Evolutionary conservation across 306 rosid species (phyloP), one percentile per base, ranked within the genome.

Genomic region (Clitoria ternatea): DNA sequence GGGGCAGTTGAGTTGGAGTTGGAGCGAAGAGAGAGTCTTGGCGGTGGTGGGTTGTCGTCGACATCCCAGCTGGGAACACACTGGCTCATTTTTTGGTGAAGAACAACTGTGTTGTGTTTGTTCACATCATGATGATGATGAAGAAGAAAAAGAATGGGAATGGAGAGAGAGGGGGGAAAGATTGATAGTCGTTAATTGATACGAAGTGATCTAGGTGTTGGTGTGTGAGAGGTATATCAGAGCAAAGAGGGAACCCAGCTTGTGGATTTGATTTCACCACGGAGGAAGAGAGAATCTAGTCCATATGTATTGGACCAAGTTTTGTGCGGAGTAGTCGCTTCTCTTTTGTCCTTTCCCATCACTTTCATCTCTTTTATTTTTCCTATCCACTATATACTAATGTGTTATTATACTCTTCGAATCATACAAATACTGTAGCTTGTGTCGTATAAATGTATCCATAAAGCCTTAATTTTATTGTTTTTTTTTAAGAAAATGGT

Each of bases 61-160:
- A 85, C 43, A 66, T 85, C 96, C 98, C 94, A 85, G 63, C 90
- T 84, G 3, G 97, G 98, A 67, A 94, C 98, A 33, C 98, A 83
- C 86, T 84, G 96, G 36, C 89, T 91, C 98, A 91, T 90, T 73
- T 90, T 75, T 81, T 45, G 10, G 0, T 27, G 18, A 71, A 44
- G 74, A 69, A 40, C 1, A 35, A 48, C 11, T 14, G 44, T 23
- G 37, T 3, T 17, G 1, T 61, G 39, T 15, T 17, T 23, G 49
- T 10, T 66, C 57, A 73, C 35, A 67, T 20, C 68, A 35, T 5
- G 32, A 53, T 13, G 19, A 53, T 5, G 29, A 29, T 17, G 1
- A 9, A 40, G 29, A 55, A 27, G 62, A 57, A 3, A 33, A 2
- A 5, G 36, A 35, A 11, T 11, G 20, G 5, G 53, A 15, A 63